Evolutionary conservation across 2,329 filamentous ascomycete species (phyloP).

Genomic region (Ophiostoma montium): DNA sequence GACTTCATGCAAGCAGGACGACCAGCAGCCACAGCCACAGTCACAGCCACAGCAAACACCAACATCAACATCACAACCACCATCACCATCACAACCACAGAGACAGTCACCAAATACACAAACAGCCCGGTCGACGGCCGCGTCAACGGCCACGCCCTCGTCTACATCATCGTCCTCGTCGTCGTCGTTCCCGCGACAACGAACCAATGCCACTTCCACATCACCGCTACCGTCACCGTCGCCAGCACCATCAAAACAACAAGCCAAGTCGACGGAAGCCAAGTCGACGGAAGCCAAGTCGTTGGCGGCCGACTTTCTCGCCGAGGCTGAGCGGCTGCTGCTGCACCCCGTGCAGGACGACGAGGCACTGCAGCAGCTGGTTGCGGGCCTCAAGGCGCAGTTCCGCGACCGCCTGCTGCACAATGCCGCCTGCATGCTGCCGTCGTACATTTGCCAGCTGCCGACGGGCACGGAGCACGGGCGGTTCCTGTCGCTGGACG

Average conservation of each 20-base stretch:
- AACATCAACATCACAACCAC: not conserved
- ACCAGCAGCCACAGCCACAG: not conserved
- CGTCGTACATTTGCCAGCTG: constrained; percentile 50
- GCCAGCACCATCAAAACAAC: not conserved
- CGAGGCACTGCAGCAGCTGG: constrained; percentile 32
- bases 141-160: not conserved
- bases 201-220: not conserved
- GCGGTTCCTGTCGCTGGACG: constrained; percentile 48
- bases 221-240: constrained; percentile 1
- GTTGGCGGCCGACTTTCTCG: constrained; percentile 38
- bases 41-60: not conserved
- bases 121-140: not conserved
- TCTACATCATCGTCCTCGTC: not conserved
- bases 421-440: constrained; percentile 47
- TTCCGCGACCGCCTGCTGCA: constrained; percentile 37
- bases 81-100: not conserved
- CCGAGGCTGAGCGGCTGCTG: constrained; percentile 39
- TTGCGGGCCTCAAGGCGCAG: constrained; percentile 37
- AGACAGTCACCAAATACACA: not conserved
- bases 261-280: not conserved
- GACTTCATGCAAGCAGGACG: not conserved
- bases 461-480: constrained; percentile 46
- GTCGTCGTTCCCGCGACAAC: not conserved
- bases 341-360: constrained; percentile 32
- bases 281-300: no score